These are phyloP conservation scores for Leccinum subtestaceum DNA, from an alignment of 768 basidiomycete species.

Conservation along the genomic window DNA sequence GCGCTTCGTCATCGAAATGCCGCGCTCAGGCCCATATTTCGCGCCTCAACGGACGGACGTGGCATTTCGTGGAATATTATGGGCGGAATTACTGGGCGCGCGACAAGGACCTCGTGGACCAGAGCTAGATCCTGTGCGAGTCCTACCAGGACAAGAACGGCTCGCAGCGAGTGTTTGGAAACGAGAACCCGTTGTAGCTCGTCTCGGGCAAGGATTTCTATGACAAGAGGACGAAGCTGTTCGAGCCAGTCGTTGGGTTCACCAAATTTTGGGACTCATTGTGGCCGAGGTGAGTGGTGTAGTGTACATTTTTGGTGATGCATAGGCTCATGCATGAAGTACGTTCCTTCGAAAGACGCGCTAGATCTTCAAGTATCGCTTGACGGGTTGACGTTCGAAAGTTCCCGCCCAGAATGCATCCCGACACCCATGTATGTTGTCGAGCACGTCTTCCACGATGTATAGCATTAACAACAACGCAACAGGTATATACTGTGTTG, in stretches of 20 bases:
- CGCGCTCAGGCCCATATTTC: constrained; percentile 75
- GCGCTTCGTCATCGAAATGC: constrained; percentile 45
- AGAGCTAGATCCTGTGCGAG: constrained; percentile 90
- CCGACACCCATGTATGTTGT: constrained; percentile 79
- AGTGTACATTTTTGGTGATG: not conserved
- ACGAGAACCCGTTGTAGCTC: constrained; percentile 69
- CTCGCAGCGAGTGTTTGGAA: constrained; percentile 56
- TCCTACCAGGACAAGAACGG: constrained; percentile 80
- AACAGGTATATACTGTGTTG: constrained; percentile 85
- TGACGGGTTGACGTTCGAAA: constrained; percentile 79
- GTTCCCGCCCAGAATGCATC: constrained; percentile 90
- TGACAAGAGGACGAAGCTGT: constrained; percentile 66
- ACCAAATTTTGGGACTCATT: constrained; percentile 95
- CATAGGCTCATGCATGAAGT: constrained; percentile 38
- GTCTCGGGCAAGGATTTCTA: constrained; percentile 78
- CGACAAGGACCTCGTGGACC: constrained; percentile 75
- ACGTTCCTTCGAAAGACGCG: constrained; percentile 50
- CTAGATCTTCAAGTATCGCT: constrained; percentile 90
- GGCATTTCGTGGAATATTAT: constrained; percentile 79
- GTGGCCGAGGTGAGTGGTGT: constrained; percentile 77
- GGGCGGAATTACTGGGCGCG: constrained; percentile 90
- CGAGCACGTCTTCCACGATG: not conserved
- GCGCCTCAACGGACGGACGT: constrained; percentile 63
- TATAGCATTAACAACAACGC: not conserved
- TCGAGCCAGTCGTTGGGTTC: constrained; percentile 89